Percentiles rank a stretch among this genome's conserved stretches.
Conservation (phyloP, 768 basidiomycete species). For the Holtermannia corniformis region DNA sequence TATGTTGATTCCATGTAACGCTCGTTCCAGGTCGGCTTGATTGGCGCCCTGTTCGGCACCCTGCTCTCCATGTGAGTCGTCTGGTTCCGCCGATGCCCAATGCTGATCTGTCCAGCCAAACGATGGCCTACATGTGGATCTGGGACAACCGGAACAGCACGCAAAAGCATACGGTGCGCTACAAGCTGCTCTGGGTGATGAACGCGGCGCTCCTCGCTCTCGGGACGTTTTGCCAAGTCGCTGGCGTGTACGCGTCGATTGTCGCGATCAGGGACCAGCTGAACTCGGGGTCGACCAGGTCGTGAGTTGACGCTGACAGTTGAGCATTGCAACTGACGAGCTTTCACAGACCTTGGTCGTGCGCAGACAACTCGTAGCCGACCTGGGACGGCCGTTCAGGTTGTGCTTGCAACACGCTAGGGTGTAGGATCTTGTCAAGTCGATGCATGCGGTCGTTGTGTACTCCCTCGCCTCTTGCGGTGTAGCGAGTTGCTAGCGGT, state of each 20-base stretch:
- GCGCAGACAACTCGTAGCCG: too few species aligned
- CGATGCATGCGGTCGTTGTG: too few species aligned
- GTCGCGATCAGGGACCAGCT: background rate
- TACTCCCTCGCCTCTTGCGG: too few species aligned
- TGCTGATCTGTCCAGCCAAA: too few species aligned
- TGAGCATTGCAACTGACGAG: too few species aligned
- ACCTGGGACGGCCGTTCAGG: too few species aligned
- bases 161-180: background rate
- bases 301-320: background rate
- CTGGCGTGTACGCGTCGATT: background rate
- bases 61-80: background rate
- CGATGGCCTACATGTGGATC: background rate
- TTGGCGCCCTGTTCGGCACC: background rate
- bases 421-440: too few species aligned
- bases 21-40: background rate
- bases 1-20: background rate
- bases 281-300: background rate
- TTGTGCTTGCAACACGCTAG: too few species aligned
- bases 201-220: background rate
- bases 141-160: background rate
- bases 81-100: too few species aligned
- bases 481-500: too few species aligned
- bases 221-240: background rate
- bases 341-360: too few species aligned
- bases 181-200: background rate